These are phyloP conservation scores for Ustilago curta DNA, from an alignment of 1,284 basidiomycete genomes.

Conservation along the genomic window DNA sequence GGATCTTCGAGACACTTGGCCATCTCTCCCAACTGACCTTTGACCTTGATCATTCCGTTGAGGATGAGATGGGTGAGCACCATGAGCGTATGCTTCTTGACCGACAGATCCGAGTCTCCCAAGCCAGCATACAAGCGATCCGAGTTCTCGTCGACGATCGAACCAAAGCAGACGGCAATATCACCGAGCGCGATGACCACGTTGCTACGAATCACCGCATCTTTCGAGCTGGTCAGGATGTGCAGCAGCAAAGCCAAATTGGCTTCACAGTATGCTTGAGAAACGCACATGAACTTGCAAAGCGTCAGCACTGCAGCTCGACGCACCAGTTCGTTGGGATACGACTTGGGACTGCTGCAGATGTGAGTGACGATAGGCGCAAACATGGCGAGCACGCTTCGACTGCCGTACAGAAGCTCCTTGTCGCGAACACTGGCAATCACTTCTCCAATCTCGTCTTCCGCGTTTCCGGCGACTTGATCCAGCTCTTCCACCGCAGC, in stretches of 20 bases:
- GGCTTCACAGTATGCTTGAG: conserved; percentile 90
- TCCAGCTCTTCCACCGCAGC: conserved; percentile 80
- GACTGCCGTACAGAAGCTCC: conserved; percentile 85
- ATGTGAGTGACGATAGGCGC: conserved; percentile 91
- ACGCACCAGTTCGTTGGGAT: conserved; percentile 84
- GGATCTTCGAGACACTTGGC: conserved; percentile 96
- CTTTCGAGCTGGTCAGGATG: conserved; percentile 88
- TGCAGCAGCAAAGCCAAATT: conserved; percentile 90
- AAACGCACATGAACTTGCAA: conserved; percentile 96
- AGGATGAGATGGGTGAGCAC: conserved; percentile 96
- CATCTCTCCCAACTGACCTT: conserved; percentile 98
- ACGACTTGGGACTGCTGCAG: conserved; percentile 75
- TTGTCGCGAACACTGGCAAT: conserved; percentile 85
- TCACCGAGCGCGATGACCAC: conserved; percentile 97
- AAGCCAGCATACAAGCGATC: conserved; percentile 94
- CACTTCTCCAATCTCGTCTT: conserved; percentile 96
- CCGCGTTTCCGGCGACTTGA: conserved; percentile 95
- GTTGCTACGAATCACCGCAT: conserved; percentile 90
- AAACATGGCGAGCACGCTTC: conserved; percentile 86
- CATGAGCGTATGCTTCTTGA: conserved; percentile 99
- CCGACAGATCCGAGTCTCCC: conserved; percentile 84
- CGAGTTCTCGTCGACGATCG: conserved; percentile 95
- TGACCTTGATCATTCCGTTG: conserved; percentile 99
- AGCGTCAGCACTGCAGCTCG: conserved; percentile 89
- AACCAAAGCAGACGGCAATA: conserved; percentile 95